phyloP scores from a whole-genome alignment of 768 basidiomycete genomes.

The Agaricus blazei region DNA sequence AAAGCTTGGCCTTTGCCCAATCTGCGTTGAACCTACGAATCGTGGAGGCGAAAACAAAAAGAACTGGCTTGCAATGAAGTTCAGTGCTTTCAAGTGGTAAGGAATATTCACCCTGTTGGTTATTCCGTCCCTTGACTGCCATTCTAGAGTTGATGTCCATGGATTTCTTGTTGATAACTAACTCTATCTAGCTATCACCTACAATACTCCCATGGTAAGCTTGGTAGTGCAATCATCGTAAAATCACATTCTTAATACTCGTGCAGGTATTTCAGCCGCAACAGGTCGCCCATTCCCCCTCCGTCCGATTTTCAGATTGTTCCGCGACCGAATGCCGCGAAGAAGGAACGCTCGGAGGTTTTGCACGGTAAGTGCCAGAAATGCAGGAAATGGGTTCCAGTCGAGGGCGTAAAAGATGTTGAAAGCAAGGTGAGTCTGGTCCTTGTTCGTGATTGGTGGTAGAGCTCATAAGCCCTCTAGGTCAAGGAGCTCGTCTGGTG shows the following conservation, averaged over 20 bases:
- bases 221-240: neutral
- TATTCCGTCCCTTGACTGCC: neutral
- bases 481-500: conserved; percentile 77
- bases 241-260: neutral
- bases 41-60: conserved; percentile 63
- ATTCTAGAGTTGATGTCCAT: neutral
- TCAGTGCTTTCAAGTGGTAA: conserved; percentile 79
- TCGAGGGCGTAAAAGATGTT: conserved; percentile 72
- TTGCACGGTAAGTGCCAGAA: conserved; percentile 76
- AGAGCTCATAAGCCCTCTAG: conserved; percentile 24
- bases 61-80: conserved; percentile 75
- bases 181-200: conserved; percentile 62
- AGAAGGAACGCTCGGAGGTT: conserved; percentile 54
- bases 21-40: conserved; percentile 56
- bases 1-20: conserved; percentile 75
- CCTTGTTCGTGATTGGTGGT: neutral
- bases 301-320: conserved; percentile 57
- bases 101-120: conserved; percentile 15
- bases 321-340: conserved; percentile 40
- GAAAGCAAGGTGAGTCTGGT: conserved; percentile 54
- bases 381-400: conserved; percentile 64
- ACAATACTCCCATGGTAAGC: conserved; percentile 73
- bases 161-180: neutral
- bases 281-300: conserved; percentile 75
- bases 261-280: conserved; percentile 62